Base-by-base conservation (phyloP, 306 rosid genomes). In the Vigna nakashimae region DNA sequence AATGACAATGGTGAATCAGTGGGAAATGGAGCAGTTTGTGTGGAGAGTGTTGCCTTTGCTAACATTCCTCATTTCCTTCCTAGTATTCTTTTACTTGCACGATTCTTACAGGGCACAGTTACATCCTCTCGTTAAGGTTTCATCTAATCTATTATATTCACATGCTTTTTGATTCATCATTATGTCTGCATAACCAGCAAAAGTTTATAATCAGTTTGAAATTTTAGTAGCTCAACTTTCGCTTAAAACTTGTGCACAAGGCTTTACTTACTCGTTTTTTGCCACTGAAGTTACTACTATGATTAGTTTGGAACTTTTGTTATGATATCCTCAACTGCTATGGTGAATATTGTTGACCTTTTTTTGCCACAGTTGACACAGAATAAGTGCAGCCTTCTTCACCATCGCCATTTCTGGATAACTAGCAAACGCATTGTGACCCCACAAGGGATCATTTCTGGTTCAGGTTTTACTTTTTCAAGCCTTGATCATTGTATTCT, bases 341-440 rank as follows among this genome's bases (percentile, higher is more conserved):
- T 59, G 40, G 34, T 78, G 69, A 70, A 58, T 77, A 9, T 22
- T 53, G 50, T 59, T 73, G 67, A 64, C 2, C 74, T 38, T 69
- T 13, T 13, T 11, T 16, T 77, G 72, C 30, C 6, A 55, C 88
- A 83, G 91, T 64, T 63, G 71, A 57, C 74, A 17, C 45, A 12
- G 36, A 64, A 86, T 36, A 82, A 79, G 36, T 95, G 99, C 83
- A 92, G 90, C 82, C 88, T 95, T 81, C 80, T 89, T 80, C 97
- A 91, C 20, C 49, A 80, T 77, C 80, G 65, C 45, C 96, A 87
- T 70, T 92, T 69, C 62, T 92, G 98, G 98, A 88, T 95, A 70
- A 51, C 90, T 18, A 95, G 98, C 89, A 89, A 91, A 67, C 98
- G 96, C 51, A 89, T 92, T 77, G 87, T 95, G 77, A 95, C 97